phyloP scores from a whole-genome alignment of 108 stramenopile species.

The Skeletonema tropicum region DNA sequence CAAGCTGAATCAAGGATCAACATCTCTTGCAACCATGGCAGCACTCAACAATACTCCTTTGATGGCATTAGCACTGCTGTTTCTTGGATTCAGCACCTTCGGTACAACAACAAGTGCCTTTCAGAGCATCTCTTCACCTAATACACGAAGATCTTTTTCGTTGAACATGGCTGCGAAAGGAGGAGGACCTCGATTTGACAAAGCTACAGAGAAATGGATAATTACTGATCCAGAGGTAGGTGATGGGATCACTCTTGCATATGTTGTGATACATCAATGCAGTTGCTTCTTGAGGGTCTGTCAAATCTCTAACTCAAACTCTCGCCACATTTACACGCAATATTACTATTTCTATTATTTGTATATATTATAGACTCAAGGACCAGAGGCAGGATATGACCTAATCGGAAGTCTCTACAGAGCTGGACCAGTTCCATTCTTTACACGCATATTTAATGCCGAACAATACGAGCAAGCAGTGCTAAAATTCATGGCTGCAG shows the following conservation, averaged over 20 bases:
- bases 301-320: neutral
- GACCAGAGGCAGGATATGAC: conserved; percentile 54
- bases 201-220: conserved; percentile 31
- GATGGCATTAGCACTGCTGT: neutral
- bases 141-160: neutral
- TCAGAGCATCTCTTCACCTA: neutral
- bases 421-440: conserved; percentile 65
- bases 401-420: conserved; percentile 56
- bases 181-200: conserved; percentile 48
- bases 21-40: neutral
- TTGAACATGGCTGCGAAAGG: neutral
- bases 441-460: conserved; percentile 56
- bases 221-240: conserved; percentile 42
- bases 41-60: neutral
- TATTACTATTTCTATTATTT: too few relatives aligned
- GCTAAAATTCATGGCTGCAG: conserved; percentile 65
- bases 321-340: neutral
- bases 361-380: conserved; percentile 30
- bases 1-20: too few relatives aligned
- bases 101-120: neutral
- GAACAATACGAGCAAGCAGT: conserved; percentile 75
- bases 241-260: too few relatives aligned
- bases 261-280: too few relatives aligned
- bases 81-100: neutral
- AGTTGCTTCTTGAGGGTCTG: neutral